These are phyloP conservation scores for Pelargonium nanum DNA, from an alignment of 345 rosid genomes.

Conservation along the genomic window DNA sequence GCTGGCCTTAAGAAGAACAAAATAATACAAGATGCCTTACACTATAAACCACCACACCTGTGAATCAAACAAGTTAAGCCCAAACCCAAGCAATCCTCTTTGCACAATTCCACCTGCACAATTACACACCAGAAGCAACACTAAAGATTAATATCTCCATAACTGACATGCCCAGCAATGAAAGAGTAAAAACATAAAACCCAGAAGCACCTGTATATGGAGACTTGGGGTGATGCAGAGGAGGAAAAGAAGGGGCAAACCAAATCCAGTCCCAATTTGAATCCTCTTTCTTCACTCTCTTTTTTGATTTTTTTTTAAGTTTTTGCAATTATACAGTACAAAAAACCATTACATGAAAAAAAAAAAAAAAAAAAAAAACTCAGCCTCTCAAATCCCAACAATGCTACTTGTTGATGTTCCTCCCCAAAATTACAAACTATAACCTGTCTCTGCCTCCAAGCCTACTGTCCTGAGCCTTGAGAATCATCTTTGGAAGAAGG, in stretches of 20 bases:
- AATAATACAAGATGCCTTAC: constrained; percentile 30
- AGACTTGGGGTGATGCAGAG: constrained; percentile 24
- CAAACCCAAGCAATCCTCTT: constrained; percentile 30
- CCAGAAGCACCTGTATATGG: constrained; percentile 33
- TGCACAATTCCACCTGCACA: constrained; percentile 64
- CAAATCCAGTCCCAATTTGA: constrained; percentile 33
- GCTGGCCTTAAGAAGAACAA: constrained; percentile 27
- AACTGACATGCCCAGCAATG: constrained; percentile 1
- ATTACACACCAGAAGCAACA: constrained; percentile 25
- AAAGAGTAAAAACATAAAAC: constrained; percentile 7
- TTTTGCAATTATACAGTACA: constrained; percentile 45
- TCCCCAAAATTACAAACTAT: constrained; percentile 10
- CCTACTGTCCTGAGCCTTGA: constrained; percentile 77
- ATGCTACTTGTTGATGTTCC: constrained; percentile 21
- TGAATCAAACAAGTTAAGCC: constrained; percentile 36
- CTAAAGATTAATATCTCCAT: constrained; percentile 10
- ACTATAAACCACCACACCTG: constrained; percentile 49
- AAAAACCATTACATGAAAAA: constrained; percentile 18
- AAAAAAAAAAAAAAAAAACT: constrained; percentile 1
- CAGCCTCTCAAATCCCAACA: constrained; percentile 13
- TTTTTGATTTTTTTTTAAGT: no score
- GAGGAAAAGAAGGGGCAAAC: constrained; percentile 27
- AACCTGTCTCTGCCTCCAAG: background rate
- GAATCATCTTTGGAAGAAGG: constrained; percentile 64
- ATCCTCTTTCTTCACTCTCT: constrained; percentile 23